Evolutionary conservation across 192 early-diverging fungal genomes (phyloP), one percentile per base, ranked within the genome.

Genomic region (Backusella macrospora): DNA sequence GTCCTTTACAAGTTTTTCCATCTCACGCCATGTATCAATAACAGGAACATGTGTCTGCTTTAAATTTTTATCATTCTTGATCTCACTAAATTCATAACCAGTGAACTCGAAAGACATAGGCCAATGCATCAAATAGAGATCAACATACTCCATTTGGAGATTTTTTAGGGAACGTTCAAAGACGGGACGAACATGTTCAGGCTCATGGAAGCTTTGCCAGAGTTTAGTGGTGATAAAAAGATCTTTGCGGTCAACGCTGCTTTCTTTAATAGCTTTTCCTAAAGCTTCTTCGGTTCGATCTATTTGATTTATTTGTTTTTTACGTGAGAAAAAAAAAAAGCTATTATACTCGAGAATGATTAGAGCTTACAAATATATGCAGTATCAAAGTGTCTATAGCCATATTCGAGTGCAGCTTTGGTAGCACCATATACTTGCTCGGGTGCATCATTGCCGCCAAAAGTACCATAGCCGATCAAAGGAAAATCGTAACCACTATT

Each of bases 61-160:
- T 62, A 9, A 85, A 83, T 3, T 70, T 65, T 5, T 84, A 75
- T 8, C n/a, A 13, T 48, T 43, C 0, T 14, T 66, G n/a, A 59
- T 76, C 34, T 83, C 76, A 21, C 73, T 75, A 21, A 69, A 68
- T 40, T 77, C 76, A 37, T 73, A 77, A 12, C 72, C 66, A 16
- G 10, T 44, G 59, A 73, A 81, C 68, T 80, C 72, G 73, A 78
- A 80, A 10, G 83, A 76, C 68, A 91, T 85, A 8, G 91, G 91
- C 91, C 91, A 93, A 63, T 93, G 91, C n/a, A 93, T 90, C 14
- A 93, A 78, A 34, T 90, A 93, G 0, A 91, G 78, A 63, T 91
- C 91, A 37, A 93, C 83, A 40, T 92, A 92, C 48, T 91, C 86
- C 8, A 88, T 78, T 65, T 85, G 78, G 40, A 91, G 84, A 4